Percentiles rank a stretch among this genome's conserved stretches.
Evolutionary conservation across 78 protist species (phyloP).

Genomic region (Dictyostelium discoideum): dicty_2.7 NC_007088.5:1646501-1647000

Average conservation of each 20-base stretch:
- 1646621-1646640: too few species aligned
- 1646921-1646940: slow-evolving; percentile 92
- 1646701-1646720: background rate
- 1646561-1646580: background rate
- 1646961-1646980: slow-evolving; percentile 89
- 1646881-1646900: slow-evolving; percentile 50
- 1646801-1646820: background rate
- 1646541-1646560: background rate
- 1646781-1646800: background rate
- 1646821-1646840: background rate
- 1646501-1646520: background rate
- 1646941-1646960: slow-evolving; percentile 95
- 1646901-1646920: slow-evolving; percentile 66
- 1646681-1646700: background rate
- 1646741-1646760: background rate
- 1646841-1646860: background rate
- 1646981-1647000: slow-evolving; percentile 99
- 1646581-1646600: background rate
- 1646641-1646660: background rate
- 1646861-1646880: background rate
- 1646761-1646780: background rate
- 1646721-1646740: background rate
- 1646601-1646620: background rate
- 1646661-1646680: background rate
- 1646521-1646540: too few species aligned